Evolutionary conservation across 345 rosid species (phyloP), one percentile per base, ranked within the genome.

Genomic region (Eucalyptus erythrocorys): DNA sequence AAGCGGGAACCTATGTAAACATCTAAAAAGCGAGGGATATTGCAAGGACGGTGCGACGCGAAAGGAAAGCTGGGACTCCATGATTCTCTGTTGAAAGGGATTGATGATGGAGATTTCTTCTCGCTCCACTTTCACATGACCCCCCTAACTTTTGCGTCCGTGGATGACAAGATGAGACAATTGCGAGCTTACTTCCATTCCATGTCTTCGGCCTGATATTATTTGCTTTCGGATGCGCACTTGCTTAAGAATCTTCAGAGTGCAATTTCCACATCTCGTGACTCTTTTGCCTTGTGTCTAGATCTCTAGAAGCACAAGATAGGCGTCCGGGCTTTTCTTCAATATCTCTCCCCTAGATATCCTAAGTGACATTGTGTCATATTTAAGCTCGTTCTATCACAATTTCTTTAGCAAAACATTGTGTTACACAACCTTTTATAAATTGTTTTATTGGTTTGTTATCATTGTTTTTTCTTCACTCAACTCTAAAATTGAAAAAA

Each of bases 351-450:
- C 42, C 21, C 42, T 3, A 16, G 80, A 32, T 16, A 8, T 34
- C 24, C 13, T 34, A 32, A 8, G 24, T 1, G 42, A 34, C 2
- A 68, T 9, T 2, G 1, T 17, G 80, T 34, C 81, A 5, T 37
- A 71, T 34, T 71, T 42, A 34, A 19, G 43, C 2, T 19, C 26
- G 24, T 71, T 34, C 45, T 19, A 17, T 71, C 26, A 6, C 43
- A 3, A 71, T 10, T 19, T 37, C 45, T 71, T 37, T 71, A 37
- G 2, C 40, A 21, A 37, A 37, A 68, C 26, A 10, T 5, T 11
- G 13, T 21, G 0, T 19, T 0, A 19, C 40, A 19, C 1, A 1
- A 2, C 43, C 6, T 5, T 37, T 19, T 5, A 37, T 14, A 37
- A 71, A 14, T n/a, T 51, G 0, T 51, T 51, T 3, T 21, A 8